These are phyloP conservation scores for Globisporangium yorkense DNA, from an alignment of 352 stramenopile species.

Conservation along the genomic window DNA sequence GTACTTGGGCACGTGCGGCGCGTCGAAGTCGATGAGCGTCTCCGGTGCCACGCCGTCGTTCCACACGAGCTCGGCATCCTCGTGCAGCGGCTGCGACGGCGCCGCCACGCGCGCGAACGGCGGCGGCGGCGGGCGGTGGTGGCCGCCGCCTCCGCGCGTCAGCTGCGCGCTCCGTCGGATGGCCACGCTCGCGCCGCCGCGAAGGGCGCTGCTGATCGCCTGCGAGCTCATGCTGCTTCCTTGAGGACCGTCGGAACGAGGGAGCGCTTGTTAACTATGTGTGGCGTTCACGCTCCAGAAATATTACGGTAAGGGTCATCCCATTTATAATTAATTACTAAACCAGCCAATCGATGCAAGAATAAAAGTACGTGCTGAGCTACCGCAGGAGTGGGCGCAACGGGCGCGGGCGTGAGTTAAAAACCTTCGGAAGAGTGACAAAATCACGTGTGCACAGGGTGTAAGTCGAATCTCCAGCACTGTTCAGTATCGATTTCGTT, in stretches of 20 bases:
- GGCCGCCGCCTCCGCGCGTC: constrained; percentile 33
- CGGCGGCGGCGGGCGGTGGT: constrained; percentile 66
- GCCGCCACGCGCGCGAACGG: constrained; percentile 73
- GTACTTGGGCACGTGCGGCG: constrained; percentile 79
- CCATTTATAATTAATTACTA: too few species aligned
- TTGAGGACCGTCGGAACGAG: background rate
- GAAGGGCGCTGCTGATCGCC: constrained; percentile 49
- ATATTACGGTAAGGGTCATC: too few species aligned
- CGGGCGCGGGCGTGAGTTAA: too few species aligned
- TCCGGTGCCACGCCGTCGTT: constrained; percentile 83
- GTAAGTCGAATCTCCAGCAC: too few species aligned
- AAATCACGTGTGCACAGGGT: too few species aligned
- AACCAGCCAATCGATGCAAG: too few species aligned
- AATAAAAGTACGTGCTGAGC: too few species aligned
- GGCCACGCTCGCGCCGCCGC: constrained; percentile 47
- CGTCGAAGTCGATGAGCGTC: constrained; percentile 87
- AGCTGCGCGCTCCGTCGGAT: constrained; percentile 45
- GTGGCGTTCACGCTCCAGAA: too few species aligned
- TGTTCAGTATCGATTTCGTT: too few species aligned
- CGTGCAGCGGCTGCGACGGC: constrained; percentile 57
- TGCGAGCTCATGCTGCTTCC: constrained; percentile 48
- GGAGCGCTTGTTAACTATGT: too few species aligned
- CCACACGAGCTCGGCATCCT: constrained; percentile 82
- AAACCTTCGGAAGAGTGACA: too few species aligned
- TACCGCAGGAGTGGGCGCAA: too few species aligned